phyloP scores from a whole-genome alignment of 2,329 filamentous ascomycete genomes.

The Colletotrichum tropicicola region DNA sequence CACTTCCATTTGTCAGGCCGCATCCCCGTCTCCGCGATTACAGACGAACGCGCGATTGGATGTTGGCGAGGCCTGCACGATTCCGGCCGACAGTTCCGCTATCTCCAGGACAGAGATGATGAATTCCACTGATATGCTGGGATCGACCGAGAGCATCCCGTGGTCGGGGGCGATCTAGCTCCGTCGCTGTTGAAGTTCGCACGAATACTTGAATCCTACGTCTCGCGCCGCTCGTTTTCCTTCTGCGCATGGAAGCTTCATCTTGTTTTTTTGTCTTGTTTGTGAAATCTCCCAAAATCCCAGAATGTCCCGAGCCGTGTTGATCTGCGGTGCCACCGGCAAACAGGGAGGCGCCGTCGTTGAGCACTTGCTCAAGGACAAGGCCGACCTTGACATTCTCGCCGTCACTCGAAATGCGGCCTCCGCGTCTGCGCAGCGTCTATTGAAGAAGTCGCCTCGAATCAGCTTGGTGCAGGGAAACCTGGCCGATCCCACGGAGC shows the following conservation, averaged over 20 bases:
- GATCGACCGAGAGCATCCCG: background rate
- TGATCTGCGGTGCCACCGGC: constrained; percentile 47
- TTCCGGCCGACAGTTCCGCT: background rate
- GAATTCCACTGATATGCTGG: background rate
- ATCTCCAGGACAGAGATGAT: background rate
- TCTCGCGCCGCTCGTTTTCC: no score
- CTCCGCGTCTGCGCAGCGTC: constrained; percentile 59
- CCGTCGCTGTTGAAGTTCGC: no score
- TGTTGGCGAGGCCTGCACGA: background rate
- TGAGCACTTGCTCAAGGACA: constrained; percentile 37
- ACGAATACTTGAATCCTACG: no score
- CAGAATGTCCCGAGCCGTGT: constrained; percentile 38
- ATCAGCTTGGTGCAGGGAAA: constrained; percentile 67
- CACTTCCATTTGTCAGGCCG: background rate
- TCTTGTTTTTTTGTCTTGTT: background rate
- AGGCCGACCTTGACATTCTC: constrained; percentile 58
- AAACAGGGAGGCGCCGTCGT: constrained; percentile 48
- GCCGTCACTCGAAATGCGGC: constrained; percentile 67
- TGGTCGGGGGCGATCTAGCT: background rate
- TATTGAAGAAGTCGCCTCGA: constrained; percentile 52
- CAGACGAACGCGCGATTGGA: background rate
- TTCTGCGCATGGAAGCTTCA: background rate
- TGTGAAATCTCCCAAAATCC: background rate
- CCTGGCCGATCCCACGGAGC: constrained; percentile 56
- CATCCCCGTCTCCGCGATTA: background rate